phyloP scores from a whole-genome alignment of 441 rosid species.

The Melastoma candidum region DNA sequence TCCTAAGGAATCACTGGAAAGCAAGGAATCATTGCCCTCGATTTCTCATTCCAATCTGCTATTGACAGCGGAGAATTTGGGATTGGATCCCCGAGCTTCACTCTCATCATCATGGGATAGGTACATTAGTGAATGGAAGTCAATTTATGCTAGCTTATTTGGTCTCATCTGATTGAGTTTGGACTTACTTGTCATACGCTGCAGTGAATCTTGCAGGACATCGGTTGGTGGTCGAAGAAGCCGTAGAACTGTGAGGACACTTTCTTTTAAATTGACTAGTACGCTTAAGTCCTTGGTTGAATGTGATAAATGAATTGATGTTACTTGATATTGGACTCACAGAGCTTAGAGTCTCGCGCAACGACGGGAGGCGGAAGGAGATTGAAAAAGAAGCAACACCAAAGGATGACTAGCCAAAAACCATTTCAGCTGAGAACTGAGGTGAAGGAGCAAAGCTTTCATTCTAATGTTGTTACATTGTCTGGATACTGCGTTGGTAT shows the following conservation, averaged over 20 bases:
- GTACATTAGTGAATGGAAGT: constrained; percentile 57
- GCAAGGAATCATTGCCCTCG: constrained; percentile 21
- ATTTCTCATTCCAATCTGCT: constrained; percentile 36
- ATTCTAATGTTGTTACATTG: background rate
- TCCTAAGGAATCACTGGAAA: constrained; percentile 24
- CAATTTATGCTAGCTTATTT: constrained; percentile 9
- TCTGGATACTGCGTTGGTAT: no score
- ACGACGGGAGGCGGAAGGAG: constrained; percentile 50
- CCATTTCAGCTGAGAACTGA: constrained; percentile 89
- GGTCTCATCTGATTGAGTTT: constrained; percentile 8
- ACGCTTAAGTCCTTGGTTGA: background rate
- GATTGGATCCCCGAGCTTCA: constrained; percentile 50
- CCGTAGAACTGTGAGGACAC: constrained; percentile 53
- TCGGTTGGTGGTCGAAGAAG: constrained; percentile 70
- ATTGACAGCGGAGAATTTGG: constrained; percentile 63
- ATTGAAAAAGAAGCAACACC: constrained; percentile 70
- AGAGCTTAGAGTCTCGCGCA: constrained; percentile 67
- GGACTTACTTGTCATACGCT: no score
- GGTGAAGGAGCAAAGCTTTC: constrained; percentile 26
- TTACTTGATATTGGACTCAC: constrained; percentile 13
- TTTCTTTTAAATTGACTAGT: no score
- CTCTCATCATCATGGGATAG: constrained; percentile 63
- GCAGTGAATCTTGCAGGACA: constrained; percentile 50
- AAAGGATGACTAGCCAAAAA: constrained; percentile 42
- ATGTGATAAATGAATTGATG: background rate